A percentile compares a stretch with the other conserved stretches of the same genome.
These are phyloP conservation scores for Globisporangium cystogenes DNA, from an alignment of 352 stramenopile genomes.

Conservation along the genomic window DNA sequence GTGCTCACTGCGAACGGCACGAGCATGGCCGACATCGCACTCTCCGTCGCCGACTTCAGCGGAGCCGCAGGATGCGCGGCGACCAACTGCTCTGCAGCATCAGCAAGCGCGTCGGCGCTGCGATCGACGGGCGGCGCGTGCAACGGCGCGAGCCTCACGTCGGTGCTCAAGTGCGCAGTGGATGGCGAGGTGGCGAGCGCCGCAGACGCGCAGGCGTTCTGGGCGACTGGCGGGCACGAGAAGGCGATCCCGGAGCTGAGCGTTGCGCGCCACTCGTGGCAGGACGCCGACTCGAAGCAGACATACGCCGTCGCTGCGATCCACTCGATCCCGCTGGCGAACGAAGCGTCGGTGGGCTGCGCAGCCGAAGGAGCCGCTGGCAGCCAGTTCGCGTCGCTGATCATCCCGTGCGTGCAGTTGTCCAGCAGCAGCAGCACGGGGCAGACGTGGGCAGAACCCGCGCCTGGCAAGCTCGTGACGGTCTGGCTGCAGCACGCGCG, in stretches of 20 bases:
- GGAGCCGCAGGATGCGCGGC: slow-evolving; percentile 10
- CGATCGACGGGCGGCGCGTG: slow-evolving; percentile 8
- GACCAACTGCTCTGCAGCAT: slow-evolving; percentile 14
- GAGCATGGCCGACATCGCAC: slow-evolving; percentile 25
- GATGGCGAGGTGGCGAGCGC: slow-evolving; percentile 4
- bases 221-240: slow-evolving; percentile 19
- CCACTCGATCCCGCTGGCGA: slow-evolving; percentile 13
- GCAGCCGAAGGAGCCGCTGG: background rate
- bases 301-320: slow-evolving; percentile 21
- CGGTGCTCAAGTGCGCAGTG: slow-evolving; percentile 15
- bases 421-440: background rate
- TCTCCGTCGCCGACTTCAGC: slow-evolving; percentile 15
- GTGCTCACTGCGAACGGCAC: slow-evolving; percentile 21
- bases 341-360: slow-evolving; percentile 10
- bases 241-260: slow-evolving; percentile 15
- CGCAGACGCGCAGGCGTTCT: slow-evolving; percentile 15
- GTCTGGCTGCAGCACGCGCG: slow-evolving; percentile 11
- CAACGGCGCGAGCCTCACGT: slow-evolving; percentile 15
- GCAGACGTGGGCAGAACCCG: background rate
- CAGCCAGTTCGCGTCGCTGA: slow-evolving; percentile 4
- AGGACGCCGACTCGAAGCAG: slow-evolving; percentile 1
- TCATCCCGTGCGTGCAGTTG: slow-evolving; percentile 17
- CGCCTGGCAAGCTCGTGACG: slow-evolving; percentile 2
- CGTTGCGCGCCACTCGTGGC: slow-evolving; percentile 16
- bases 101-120: background rate